These are phyloP conservation scores for Pestalotiopsis sp. DNA, from an alignment of 2,329 filamentous ascomycete genomes.

Conservation along the genomic window DNA sequence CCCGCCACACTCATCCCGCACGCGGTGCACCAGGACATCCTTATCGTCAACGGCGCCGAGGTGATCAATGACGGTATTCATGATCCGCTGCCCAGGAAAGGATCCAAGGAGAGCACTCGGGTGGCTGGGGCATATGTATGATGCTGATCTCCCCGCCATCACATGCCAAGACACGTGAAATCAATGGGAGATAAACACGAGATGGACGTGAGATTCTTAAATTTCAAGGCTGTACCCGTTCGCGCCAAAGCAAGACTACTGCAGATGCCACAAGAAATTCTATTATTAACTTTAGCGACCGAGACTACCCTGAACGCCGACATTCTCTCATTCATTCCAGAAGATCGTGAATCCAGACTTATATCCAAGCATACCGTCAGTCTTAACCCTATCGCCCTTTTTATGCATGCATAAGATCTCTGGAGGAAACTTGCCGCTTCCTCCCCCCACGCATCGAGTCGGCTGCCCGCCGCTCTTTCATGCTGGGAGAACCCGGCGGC, in stretches of 20 bases:
- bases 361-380: background rate
- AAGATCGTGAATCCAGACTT: background rate
- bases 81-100: background rate
- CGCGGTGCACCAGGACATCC: background rate
- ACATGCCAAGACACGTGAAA: background rate
- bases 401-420: background rate
- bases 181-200: no score
- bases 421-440: background rate
- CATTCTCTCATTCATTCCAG: background rate
- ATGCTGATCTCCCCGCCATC: background rate
- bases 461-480: background rate
- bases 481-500: background rate
- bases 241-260: background rate
- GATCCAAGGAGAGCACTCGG: background rate
- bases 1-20: background rate
- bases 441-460: background rate
- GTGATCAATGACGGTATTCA: background rate
- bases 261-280: background rate
- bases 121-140: background rate
- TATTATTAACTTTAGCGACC: background rate
- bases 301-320: background rate
- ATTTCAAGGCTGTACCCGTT: background rate
- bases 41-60: background rate
- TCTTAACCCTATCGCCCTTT: background rate
- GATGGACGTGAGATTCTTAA: background rate